Base-by-base conservation (phyloP, 2,329 filamentous ascomycete species). In the Talaromyces sp. region DNA sequence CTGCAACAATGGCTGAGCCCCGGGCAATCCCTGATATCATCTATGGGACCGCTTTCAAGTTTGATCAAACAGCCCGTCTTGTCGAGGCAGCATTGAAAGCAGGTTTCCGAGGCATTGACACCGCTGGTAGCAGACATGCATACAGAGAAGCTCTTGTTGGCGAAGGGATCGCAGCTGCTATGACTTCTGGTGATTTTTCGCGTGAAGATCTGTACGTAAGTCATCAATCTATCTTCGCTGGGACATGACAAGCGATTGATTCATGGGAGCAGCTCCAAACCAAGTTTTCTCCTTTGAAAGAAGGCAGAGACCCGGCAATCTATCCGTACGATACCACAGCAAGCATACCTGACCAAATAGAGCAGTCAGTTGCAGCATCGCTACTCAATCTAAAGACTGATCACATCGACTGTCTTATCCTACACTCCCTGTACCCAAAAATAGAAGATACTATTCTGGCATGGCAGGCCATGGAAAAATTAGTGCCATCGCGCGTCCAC, bases 11-110 rank as follows among this genome's bases (percentile, higher is more conserved):
- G 60, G 48, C 35, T 13, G 24, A 3, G 3, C n/a, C 22, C 14
- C 61, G 27, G 37, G 19, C n/a, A 27, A 58, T 63, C 13, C 61
- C 61, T 13, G 8, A 50, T 3, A 13, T 58, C 39, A 39, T 63
- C 19, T 63, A 63, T 22, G 61, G 61, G 39, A 63, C 61, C 10
- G 61, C 61, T 1, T 63, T 63, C 61, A 63, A 63, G 35, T 63
- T 63, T 22, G 61, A 63, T 14, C 48, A 63, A 14, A 63, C 24
- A n/a, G 11, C 37, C 7, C 13, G 13, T 13, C 50, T 63, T 14
- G 50, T 63, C 33, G 52, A 47, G 16, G 27, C 37, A 24, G 61
- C 61, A 5, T 33, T 63, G 2, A 63, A 24, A 47, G 61, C 52
- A 10, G 61, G 61, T 19, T 63, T 63, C 50, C 39, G 61, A 45